Evolutionary conservation across 1,284 basidiomycete species (phyloP).

Genomic region (Ganoderma multipileum): DNA sequence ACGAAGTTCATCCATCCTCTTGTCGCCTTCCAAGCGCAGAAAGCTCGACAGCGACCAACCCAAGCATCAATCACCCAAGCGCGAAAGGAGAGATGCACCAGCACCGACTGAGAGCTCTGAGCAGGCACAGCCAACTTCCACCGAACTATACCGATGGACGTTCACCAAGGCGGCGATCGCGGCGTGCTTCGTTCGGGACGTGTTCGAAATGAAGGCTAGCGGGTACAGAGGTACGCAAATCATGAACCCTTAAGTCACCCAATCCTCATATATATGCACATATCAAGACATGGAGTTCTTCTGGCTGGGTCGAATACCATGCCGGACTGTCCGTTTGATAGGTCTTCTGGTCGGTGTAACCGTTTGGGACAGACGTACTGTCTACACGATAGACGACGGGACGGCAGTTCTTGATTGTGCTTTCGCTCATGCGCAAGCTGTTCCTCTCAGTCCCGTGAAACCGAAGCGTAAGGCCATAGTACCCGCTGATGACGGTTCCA

Average conservation of each 20-base stretch:
- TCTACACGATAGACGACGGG: constrained; percentile 79
- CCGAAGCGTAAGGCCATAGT: not conserved
- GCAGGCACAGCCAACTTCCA: not conserved
- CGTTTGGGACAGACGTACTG: constrained; percentile 60
- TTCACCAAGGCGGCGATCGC: constrained; percentile 64
- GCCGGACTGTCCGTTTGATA: constrained; percentile 63
- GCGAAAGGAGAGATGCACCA: not conserved
- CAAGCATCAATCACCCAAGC: not conserved
- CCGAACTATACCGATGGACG: constrained; percentile 63
- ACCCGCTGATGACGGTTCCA: not conserved
- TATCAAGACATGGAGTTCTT: constrained; percentile 56
- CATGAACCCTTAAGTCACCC: too few species aligned
- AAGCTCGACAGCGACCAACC: constrained; percentile 1
- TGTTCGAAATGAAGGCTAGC: constrained; percentile 57
- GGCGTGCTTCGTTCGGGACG: constrained; percentile 67
- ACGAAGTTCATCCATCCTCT: constrained; percentile 22
- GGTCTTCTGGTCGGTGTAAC: constrained; percentile 70
- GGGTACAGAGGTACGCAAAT: constrained; percentile 45
- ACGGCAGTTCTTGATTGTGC: constrained; percentile 72
- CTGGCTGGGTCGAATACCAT: constrained; percentile 76
- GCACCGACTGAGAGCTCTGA: not conserved
- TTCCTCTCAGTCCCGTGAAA: constrained; percentile 24
- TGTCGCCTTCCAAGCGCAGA: constrained; percentile 26
- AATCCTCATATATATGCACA: too few species aligned
- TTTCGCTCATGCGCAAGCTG: constrained; percentile 43